Conservation (phyloP, 176 grass and related monocot genomes). For the Rhynchospora breviuscula region DNA sequence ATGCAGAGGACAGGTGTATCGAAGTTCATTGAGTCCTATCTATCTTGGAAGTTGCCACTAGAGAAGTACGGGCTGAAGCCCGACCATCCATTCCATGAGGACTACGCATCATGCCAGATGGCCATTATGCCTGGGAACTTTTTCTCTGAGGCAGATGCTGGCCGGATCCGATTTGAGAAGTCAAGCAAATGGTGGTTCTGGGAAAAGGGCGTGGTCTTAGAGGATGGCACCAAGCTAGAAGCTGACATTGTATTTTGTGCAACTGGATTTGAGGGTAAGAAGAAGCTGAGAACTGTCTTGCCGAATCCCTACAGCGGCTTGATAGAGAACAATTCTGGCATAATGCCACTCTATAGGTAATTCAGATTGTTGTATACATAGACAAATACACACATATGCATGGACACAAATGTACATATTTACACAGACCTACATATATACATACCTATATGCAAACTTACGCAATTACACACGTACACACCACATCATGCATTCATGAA, state of each 20-base stretch:
- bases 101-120: slow-evolving; percentile 97
- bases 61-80: slow-evolving; percentile 73
- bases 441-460: background rate
- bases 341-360: slow-evolving; percentile 92
- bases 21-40: slow-evolving; percentile 90
- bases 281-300: slow-evolving; percentile 66
- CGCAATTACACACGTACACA: background rate
- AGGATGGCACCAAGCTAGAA: slow-evolving; percentile 54
- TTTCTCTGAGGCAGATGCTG: slow-evolving; percentile 77
- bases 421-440: background rate
- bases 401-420: background rate
- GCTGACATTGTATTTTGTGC: slow-evolving; percentile 96
- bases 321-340: slow-evolving; percentile 44
- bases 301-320: slow-evolving; percentile 56
- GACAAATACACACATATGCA: background rate
- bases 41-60: slow-evolving; percentile 83
- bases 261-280: slow-evolving; percentile 94
- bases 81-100: slow-evolving; percentile 92
- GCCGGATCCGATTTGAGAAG: slow-evolving; percentile 50
- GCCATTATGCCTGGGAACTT: slow-evolving; percentile 88
- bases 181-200: slow-evolving; percentile 63
- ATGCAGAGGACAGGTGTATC: slow-evolving; percentile 64
- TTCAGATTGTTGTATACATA: background rate
- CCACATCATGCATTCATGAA: background rate
- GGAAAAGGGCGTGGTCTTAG: slow-evolving; percentile 60